Base-by-base conservation (phyloP, 2,329 filamentous ascomycete genomes). In the Verticillium longisporum region DNA sequence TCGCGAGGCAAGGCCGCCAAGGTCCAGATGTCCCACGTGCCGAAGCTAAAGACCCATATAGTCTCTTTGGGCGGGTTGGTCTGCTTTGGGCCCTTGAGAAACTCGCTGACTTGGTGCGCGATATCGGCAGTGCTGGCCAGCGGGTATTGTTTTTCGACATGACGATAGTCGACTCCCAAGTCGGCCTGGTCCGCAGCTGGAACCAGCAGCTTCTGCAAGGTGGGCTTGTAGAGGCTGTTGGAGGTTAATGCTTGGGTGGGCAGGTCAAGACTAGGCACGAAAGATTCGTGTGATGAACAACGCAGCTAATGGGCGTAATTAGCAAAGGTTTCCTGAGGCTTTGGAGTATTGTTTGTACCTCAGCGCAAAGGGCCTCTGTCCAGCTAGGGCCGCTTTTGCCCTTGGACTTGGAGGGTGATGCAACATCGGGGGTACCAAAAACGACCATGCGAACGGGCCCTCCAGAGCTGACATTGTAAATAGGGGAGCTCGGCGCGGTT, bases 11-110 rank as follows among this genome's bases (percentile, higher is more conserved):
- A 66, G 2, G 80, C 73, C 0, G 82, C 76, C 18, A 84, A 68
- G 11, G 78, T 77, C 80, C 80, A 84, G 57, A 83, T 69, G 61
- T 84, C 82, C 81, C 81, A 83, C 34, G 77, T 77, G n/a, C 82
- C 82, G 60, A 83, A 77, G 10, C 74, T 78, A 60, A 84, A 80
- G 14, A 84, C 71, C 78, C 79, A 84, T 14, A 84, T 66, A 0
- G 82, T 83, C 62, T 83, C 78, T n/a, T 71, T 71, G 6, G 79
- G 75, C 0, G 74, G 61, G 0, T 63, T 61, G 2, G 64, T 63
- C 0, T 74, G 72, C 21, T 68, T 68, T 2, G 76, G 70, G 53
- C 70, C 72, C 6, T 72, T 67, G n/a, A 84, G 74, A 58, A 84
- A 84, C 1, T 66, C 62, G 36, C 74, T 66, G 2, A 84, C 68